Conservation (phyloP, 306 rosid genomes). For the Hippophae rhamnoides region DNA sequence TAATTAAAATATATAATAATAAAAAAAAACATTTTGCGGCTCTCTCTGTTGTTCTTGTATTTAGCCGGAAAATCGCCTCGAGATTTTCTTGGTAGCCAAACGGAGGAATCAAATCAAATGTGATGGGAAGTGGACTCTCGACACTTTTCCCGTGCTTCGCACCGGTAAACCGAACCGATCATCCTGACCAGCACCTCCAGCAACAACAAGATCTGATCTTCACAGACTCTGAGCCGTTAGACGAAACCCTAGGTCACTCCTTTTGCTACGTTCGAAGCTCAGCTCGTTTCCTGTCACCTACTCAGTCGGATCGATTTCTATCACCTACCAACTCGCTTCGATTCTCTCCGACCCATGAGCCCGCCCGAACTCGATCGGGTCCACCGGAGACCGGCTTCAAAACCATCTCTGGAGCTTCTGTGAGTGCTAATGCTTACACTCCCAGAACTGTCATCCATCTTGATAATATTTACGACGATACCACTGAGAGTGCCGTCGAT, state of each 20-base stretch:
- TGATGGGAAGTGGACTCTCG: no score
- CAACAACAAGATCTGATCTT: no score
- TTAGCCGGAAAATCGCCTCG: no score
- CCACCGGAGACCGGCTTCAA: constrained; percentile 51
- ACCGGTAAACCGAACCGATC: no score
- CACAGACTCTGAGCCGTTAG: constrained; percentile 30
- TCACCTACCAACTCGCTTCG: constrained; percentile 61
- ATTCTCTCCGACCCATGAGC: constrained; percentile 38
- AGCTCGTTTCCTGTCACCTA: constrained; percentile 12
- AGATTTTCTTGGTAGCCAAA: no score
- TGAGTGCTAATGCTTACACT: constrained; percentile 60
- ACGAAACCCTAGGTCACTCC: constrained; percentile 62
- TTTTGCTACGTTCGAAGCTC: constrained; percentile 54
- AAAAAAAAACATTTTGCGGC: no score
- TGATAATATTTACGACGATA: constrained; percentile 40
- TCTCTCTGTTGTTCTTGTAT: no score
- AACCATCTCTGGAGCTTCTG: constrained; percentile 58
- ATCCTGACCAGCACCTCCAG: no score
- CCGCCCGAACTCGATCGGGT: constrained; percentile 27
- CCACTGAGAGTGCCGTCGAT: constrained; percentile 43
- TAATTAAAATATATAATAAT: no score
- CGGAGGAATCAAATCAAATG: no score
- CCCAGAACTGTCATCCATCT: constrained; percentile 52
- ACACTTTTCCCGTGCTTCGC: no score
- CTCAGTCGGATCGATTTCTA: constrained; percentile 19